Evolutionary conservation across 202 grass and related monocot species (phyloP), one percentile per base, ranked within the genome.

Genomic region (Setaria italica): DNA sequence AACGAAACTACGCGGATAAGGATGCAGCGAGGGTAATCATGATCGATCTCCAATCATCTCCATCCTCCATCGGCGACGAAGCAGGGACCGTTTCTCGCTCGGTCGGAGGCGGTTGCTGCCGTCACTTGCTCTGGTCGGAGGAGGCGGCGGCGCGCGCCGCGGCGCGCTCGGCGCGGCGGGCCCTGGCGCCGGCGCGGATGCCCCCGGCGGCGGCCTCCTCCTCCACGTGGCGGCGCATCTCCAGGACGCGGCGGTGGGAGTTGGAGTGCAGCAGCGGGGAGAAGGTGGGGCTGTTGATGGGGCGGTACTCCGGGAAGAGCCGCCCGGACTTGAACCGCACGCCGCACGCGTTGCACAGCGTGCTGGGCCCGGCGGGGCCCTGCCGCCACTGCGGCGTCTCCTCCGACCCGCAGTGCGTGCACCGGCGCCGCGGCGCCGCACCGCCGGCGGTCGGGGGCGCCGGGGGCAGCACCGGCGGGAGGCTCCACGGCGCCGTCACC

Each of bases 321-420:
- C 94, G 84, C 0, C 97, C 97, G 13, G 97, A 90, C 69, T 99
- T 99, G 86, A 72, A 96, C 76, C 97, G 47, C 47, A 99, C 97
- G 25, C 97, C 93, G 80, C 97, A 99, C 15, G 97, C 97, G 81
- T 99, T 99, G 93, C 97, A 99, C 47, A 96, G 97, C 30, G 97
- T 91, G 88, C 94, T 92, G 34, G 97, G 97, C 7, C 97, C 97
- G 16, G 82, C 84, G 0, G 97, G 97, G 16, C 93, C 96, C 68
- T 91, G 90, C 39, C 97, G 85, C 97, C 97, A 99, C 89, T 99
- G 97, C 75, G 97, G 97, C 48, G 97, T 99, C 82, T 94, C 94
- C 85, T 96, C 93, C 32, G 90, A 88, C 9, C 87, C 88, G 84
- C 93, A 96, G 88, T 99, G 97, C n/a, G 88, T 94, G 91, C 96